Base-by-base conservation (phyloP, 2,329 filamentous ascomycete species). In the Geosmithia flava region DNA sequence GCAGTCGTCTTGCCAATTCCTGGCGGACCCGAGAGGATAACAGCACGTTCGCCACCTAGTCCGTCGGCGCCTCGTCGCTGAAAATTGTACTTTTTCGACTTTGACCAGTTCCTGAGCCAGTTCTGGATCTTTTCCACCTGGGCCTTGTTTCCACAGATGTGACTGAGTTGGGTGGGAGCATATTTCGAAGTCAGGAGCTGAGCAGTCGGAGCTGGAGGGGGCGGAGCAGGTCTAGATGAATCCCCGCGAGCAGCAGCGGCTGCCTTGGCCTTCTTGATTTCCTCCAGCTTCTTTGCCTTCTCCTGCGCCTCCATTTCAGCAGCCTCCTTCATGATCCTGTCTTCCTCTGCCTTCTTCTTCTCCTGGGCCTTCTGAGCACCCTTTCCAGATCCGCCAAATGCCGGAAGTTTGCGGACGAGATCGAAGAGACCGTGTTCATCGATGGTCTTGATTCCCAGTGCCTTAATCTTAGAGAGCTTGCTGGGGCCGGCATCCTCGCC, bases 1-100 rank as follows among this genome's bases (percentile, higher is more conserved):
- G 94, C 88, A 30, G 93, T 98, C 2, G 93, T 98, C 68, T 98
- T 98, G 55, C 93, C 93, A 54, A 98, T 95, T 17, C 93, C 93
- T 29, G 93, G 93, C 16, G 93, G 91, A 0, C 93, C 93, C 55
- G 94, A 90, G 48, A 98, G 83, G 62, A 97, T 95, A 54, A 97
- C 83, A n/a, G 91, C 87, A 53, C 93, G 83, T 57, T 85, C 86
- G 0, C 76, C 75, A 33, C 91, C 91, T 61, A 83, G 83, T 2
- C 90, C 93, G 64, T 97, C 90, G 10, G 85, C 75, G 1, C 93
- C 93, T 50, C 81, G 79, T 57, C 83, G 79, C 61, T 89, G 84
- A 65, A 98, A 98, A 47, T 85, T 74, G 51, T 80, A 84, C 60
- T 86, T 88, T 49, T 87, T 83, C 48, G 79, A 80, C 61, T 85